Percentiles rank a stretch among this genome's conserved stretches.
Evolutionary conservation across 768 basidiomycete genomes (phyloP).

Genomic region (Gautieria morchelliformis): DNA sequence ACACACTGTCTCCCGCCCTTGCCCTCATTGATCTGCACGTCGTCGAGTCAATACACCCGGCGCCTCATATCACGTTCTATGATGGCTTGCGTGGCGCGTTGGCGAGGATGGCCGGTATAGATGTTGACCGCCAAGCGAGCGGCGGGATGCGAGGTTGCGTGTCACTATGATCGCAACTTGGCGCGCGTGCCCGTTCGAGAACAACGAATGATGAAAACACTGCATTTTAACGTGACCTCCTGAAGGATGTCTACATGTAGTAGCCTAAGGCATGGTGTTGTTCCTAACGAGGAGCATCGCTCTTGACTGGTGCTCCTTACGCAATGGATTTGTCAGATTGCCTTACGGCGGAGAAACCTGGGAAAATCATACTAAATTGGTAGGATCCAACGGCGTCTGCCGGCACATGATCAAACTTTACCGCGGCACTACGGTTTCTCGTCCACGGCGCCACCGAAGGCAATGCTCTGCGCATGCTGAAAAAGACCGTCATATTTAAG

Average conservation of each 20-base stretch:
- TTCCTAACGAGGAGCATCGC: no score
- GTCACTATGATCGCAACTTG: background rate
- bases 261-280: no score
- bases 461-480: background rate
- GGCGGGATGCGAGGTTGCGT: background rate
- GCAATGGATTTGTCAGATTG: no score
- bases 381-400: no score
- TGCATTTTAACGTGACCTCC: background rate
- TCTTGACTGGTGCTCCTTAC: no score
- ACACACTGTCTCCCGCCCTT: constrained; percentile 57
- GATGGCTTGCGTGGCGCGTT: constrained; percentile 41
- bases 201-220: background rate
- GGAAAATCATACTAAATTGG: no score
- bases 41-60: constrained; percentile 70
- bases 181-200: background rate
- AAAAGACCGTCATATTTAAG: background rate
- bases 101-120: background rate
- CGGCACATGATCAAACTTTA: no score
- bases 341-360: no score
- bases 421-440: no score
- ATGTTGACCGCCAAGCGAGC: background rate
- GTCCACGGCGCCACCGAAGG: background rate
- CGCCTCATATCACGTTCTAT: constrained; percentile 63
- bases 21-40: constrained; percentile 57
- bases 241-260: no score